Evolutionary conservation across 2,329 filamentous ascomycete genomes (phyloP), one percentile per base, ranked within the genome.

Genomic region (Triangularia verruculosa): DNA sequence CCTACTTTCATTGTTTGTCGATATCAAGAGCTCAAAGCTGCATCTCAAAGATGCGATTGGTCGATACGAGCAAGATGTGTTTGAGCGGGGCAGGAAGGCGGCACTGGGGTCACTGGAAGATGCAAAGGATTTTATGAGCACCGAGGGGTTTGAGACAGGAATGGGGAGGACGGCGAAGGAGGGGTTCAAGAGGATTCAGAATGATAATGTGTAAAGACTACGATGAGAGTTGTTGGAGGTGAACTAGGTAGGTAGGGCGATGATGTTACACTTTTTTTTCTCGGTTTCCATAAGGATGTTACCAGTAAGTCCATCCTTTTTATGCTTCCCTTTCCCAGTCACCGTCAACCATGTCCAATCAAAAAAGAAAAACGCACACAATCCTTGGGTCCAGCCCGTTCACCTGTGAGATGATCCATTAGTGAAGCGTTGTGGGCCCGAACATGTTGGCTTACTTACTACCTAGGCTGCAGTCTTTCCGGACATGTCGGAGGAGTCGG

Each of bases 51-150:
- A 59, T 6, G 63, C 60, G 17, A 5, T 64, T 6, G 43, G 28
- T 13, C 22, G 6, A 5, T 62, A 65, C 27, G 63, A 65, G 34
- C 13, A 59, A 11, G 60, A 65, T 1, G 27, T 62, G 2, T 59
- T 61, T 58, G 60, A 43, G 8, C 60, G 60, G 13, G 63, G 63
- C 17, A 24, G 28, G 20, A 59, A 39, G 24, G 63, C 63, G 1
- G 63, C 43, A 7, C 56, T 57, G 1, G 57, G 39, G 1, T 62
- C 60, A 7, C 22, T 65, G 4, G 60, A 65, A n/a, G 60, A 65
- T 28, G 47, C 62, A 17, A 56, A 59, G 17, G 54, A 56, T 5
- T 28, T 61, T 24, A 64, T 61, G 62, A 43, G 27, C 4, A 28
- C 15, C 6, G 43, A 20, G 7, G 47, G 57, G 11, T 55, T 64